phyloP scores from a whole-genome alignment of 169 alveolate species.

The Theileria annulata region DNA sequence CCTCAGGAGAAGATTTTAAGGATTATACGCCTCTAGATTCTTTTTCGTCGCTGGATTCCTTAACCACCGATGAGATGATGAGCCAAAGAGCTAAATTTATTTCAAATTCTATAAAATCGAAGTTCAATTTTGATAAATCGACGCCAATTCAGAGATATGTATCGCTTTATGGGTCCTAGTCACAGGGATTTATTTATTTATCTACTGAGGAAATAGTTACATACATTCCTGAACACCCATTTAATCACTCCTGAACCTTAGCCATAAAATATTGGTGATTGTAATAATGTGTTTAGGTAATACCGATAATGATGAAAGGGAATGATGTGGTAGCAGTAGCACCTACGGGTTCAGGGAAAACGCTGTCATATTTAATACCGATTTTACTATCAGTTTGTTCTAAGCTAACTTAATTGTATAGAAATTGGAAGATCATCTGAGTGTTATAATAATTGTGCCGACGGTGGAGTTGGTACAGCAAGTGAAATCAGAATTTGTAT shows the following conservation, averaged over 20 bases:
- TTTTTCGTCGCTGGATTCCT: neutral
- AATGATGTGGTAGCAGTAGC: conserved; percentile 73
- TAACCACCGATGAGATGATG: neutral
- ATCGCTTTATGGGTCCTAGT: neutral
- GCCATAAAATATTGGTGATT: neutral
- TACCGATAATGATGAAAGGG: conserved; percentile 71
- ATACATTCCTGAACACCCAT: neutral
- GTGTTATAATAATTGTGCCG: conserved; percentile 89
- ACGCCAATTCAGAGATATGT: conserved; percentile 37
- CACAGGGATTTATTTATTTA: too few species aligned
- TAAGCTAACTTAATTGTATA: neutral
- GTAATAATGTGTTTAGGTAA: conserved; percentile 37
- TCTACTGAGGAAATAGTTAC: neutral
- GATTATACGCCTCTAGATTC: conserved; percentile 8
- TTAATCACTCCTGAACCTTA: too few species aligned
- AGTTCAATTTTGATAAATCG: conserved; percentile 7
- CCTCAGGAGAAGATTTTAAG: conserved; percentile 13
- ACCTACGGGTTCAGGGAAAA: conserved; percentile 82
- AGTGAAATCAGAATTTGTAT: conserved; percentile 86
- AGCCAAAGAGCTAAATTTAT: neutral
- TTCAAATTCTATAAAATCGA: conserved; percentile 4
- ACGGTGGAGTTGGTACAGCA: conserved; percentile 97
- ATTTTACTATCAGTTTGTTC: conserved; percentile 38
- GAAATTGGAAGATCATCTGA: conserved; percentile 19
- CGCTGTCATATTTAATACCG: conserved; percentile 75